Evolutionary conservation across 1,139 yeast genomes (phyloP).

Genomic region (Ogataea hybrid): DNA sequence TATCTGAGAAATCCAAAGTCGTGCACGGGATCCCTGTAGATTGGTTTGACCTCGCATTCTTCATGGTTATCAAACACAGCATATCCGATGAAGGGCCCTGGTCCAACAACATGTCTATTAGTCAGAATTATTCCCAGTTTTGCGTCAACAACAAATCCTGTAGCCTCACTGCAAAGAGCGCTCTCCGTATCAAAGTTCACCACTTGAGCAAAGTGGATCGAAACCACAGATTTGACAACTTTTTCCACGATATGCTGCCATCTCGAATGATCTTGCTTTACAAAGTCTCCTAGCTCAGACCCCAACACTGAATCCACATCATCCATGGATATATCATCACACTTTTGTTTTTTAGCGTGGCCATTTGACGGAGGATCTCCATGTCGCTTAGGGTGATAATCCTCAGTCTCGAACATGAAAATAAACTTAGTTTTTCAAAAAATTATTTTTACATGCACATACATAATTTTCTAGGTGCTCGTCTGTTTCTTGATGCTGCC

Average conservation of each 20-base stretch:
- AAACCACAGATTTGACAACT: slow-evolving; percentile 84
- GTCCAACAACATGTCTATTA: slow-evolving; percentile 92
- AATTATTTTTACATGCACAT: not conserved
- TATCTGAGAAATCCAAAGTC: slow-evolving; percentile 82
- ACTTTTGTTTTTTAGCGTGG: slow-evolving; percentile 5
- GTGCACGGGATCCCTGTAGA: slow-evolving; percentile 82
- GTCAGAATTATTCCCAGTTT: slow-evolving; percentile 79
- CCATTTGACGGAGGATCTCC: slow-evolving; percentile 5
- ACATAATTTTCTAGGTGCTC: slow-evolving; percentile 1
- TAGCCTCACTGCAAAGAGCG: slow-evolving; percentile 83
- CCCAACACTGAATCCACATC: slow-evolving; percentile 3
- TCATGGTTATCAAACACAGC: slow-evolving; percentile 95
- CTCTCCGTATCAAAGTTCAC: slow-evolving; percentile 83
- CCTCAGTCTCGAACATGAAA: slow-evolving; percentile 2
- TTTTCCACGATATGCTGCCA: slow-evolving; percentile 85
- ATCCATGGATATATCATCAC: slow-evolving; percentile 9
- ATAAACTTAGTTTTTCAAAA: not conserved
- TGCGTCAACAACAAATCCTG: slow-evolving; percentile 93
- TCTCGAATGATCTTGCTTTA: slow-evolving; percentile 21
- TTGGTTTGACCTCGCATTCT: slow-evolving; percentile 83
- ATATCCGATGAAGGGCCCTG: slow-evolving; percentile 90
- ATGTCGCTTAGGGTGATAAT: slow-evolving; percentile 10
- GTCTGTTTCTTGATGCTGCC: slow-evolving; percentile 4
- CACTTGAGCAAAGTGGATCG: slow-evolving; percentile 87
- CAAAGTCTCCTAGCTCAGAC: slow-evolving; percentile 2